Conservation (phyloP, 257 asterid species). For the Solanum etuberosum region DNA sequence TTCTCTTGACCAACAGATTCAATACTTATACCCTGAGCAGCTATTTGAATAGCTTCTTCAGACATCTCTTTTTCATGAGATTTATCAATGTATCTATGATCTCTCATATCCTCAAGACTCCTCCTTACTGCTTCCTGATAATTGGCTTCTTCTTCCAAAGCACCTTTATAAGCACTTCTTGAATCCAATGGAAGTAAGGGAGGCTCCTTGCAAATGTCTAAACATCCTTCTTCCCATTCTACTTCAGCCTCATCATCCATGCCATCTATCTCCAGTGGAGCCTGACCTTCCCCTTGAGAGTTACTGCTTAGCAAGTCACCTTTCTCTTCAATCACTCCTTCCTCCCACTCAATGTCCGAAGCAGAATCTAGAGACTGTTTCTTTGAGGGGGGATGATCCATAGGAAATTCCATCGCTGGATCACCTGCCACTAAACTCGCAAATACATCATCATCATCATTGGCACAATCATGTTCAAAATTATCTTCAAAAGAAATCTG, state of each 20-base stretch:
- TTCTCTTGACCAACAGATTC: conserved; percentile 15
- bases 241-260: conserved; percentile 41
- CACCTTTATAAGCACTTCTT: conserved; percentile 37
- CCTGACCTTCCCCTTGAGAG: conserved; percentile 3
- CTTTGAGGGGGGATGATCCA: conserved; percentile 19
- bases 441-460: conserved; percentile 61
- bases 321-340: conserved; percentile 39
- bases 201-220: conserved; percentile 27
- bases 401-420: conserved; percentile 29
- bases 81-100: conserved; percentile 6
- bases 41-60: conserved; percentile 12
- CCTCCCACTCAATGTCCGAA: conserved; percentile 73
- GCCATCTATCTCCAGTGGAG: conserved; percentile 16
- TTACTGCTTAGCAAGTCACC: not conserved
- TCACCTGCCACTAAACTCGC: conserved; percentile 65
- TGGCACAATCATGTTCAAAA: conserved; percentile 15
- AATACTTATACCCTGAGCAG: not conserved
- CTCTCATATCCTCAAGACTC: conserved; percentile 51
- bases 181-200: conserved; percentile 20
- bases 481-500: conserved; percentile 76
- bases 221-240: conserved; percentile 83
- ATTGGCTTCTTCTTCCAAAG: conserved; percentile 55
- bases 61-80: conserved; percentile 12
- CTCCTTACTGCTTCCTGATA: conserved; percentile 68
- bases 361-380: conserved; percentile 24